phyloP scores from a whole-genome alignment of 805 yeast genomes.

The Saturnispora besseyi region DNA sequence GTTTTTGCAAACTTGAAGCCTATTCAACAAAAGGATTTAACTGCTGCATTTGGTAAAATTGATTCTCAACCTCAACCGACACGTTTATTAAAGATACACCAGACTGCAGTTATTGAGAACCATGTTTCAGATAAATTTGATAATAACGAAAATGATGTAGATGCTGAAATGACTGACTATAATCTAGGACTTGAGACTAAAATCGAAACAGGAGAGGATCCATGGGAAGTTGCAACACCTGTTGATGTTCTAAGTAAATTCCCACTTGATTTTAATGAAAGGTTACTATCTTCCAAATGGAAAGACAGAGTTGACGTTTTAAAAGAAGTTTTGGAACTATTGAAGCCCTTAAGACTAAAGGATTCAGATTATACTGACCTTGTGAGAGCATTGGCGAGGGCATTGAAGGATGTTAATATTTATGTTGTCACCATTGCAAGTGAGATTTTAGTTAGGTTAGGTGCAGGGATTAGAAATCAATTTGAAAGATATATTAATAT shows the following conservation, averaged over 20 bases:
- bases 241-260: constrained; percentile 56
- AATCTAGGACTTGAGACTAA: constrained; percentile 19
- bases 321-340: constrained; percentile 47
- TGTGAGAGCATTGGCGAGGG: constrained; percentile 54
- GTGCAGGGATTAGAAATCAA: constrained; percentile 51
- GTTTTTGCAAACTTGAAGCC: constrained; percentile 74
- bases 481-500: constrained; percentile 47
- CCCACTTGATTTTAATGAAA: constrained; percentile 50
- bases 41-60: constrained; percentile 53
- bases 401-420: constrained; percentile 81
- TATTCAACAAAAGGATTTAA: constrained; percentile 80
- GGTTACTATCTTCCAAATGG: constrained; percentile 67
- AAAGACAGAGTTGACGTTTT: constrained; percentile 83
- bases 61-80: constrained; percentile 38
- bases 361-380: constrained; percentile 59
- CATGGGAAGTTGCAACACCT: constrained; percentile 63
- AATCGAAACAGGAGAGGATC: constrained; percentile 35
- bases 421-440: constrained; percentile 80
- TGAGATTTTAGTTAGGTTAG: constrained; percentile 49
- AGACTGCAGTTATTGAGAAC: constrained; percentile 16
- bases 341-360: constrained; percentile 44
- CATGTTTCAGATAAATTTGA: constrained; percentile 20
- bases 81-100: constrained; percentile 42
- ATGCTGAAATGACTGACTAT: constrained; percentile 30
- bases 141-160: constrained; percentile 26